Base-by-base conservation (phyloP, 768 basidiomycete genomes). In the Macrolepiota fuliginosa region DNA sequence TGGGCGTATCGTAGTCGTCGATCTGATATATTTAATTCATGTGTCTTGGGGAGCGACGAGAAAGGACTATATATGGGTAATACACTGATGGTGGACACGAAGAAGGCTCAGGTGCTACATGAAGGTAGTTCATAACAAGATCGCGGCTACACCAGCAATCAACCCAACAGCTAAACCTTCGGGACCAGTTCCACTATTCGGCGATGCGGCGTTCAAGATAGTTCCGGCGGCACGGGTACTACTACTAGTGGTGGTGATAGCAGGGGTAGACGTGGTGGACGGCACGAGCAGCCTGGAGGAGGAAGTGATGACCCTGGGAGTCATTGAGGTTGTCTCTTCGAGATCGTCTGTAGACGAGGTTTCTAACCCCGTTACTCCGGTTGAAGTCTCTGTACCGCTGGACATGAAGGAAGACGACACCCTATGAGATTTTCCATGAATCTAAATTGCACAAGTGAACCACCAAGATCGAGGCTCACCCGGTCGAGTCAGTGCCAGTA, bases 131-230 rank as follows among this genome's bases (percentile, higher is more conserved):
- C n/a, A 58, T 6, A 58, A 37, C 24, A 58, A 50, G 19, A 58
- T 39, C 19, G 57, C 57, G 1, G 47, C 57, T 46, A 58, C 27
- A 50, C 35, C 57, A 49, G 57, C 57, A 37, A 50, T 13, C 35
- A 58, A 22, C 15, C 57, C 46, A 36, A 29, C 19, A 25, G 35
- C 57, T 39, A 58, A 17, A 10, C 57, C 46, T 22, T 58, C 47
- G 11, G 19, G 35, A 19, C 57, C 25, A 13, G 22, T 10, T 12
- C 12, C 45, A 4, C 53, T 53, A 25, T 29, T 36, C 19, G 15
- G 17, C 4, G 19, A 35, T 6, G 39, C 61, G 35, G 54, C 61
- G 19, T 54, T 50, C 15, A 4, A 1, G n/a, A 19, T 15, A 13
- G 42, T 45, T n/a, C 42, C 42, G 19, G 42, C 19, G n/a, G n/a